Conservation (phyloP, 2,329 filamentous ascomycete genomes). For the Alternaria ventricosa region DNA sequence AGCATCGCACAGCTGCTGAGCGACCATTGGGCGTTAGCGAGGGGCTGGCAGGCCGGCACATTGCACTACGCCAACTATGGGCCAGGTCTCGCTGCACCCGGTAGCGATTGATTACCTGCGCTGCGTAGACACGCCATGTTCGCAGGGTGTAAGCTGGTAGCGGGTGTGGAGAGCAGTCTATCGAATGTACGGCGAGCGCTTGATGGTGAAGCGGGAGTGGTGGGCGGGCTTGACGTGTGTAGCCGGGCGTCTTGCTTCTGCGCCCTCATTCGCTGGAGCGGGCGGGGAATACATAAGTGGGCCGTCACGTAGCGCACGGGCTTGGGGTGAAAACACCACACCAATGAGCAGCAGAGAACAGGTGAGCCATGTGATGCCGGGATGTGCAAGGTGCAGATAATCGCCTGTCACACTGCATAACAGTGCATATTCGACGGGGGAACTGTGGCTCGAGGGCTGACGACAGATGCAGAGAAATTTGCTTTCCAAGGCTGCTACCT, state of each 20-base stretch:
- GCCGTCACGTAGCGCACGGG: slow-evolving; percentile 28
- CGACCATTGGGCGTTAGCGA: slow-evolving; percentile 27
- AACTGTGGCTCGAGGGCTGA: slow-evolving; percentile 19
- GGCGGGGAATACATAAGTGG: slow-evolving; percentile 34
- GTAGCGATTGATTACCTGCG: slow-evolving; percentile 45
- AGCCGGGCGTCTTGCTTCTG: slow-evolving; percentile 28
- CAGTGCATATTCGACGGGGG: slow-evolving; percentile 34
- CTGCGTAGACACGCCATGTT: slow-evolving; percentile 31
- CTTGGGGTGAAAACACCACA: slow-evolving; percentile 34
- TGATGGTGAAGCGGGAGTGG: slow-evolving; percentile 43
- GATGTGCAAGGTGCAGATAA: slow-evolving; percentile 31
- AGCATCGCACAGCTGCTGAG: slow-evolving; percentile 33
- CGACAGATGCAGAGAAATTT: slow-evolving; percentile 26
- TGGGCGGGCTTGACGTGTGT: slow-evolving; percentile 34
- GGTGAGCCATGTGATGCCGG: slow-evolving; percentile 37
- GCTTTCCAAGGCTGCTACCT: slow-evolving; percentile 14
- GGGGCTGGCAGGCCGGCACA: slow-evolving; percentile 32
- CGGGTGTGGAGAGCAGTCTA: slow-evolving; percentile 43
- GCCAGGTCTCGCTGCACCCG: slow-evolving; percentile 31
- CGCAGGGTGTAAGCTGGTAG: slow-evolving; percentile 39
- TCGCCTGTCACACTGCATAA: slow-evolving; percentile 43
- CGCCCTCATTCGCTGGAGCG: slow-evolving; percentile 26
- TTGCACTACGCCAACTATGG: slow-evolving; percentile 34
- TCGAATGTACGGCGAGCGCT: slow-evolving; percentile 46
- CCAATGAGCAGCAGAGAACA: slow-evolving; percentile 26